Evolutionary conservation across 805 yeast species (phyloP).

Genomic region (Kockiozyma suomiensis): DNA sequence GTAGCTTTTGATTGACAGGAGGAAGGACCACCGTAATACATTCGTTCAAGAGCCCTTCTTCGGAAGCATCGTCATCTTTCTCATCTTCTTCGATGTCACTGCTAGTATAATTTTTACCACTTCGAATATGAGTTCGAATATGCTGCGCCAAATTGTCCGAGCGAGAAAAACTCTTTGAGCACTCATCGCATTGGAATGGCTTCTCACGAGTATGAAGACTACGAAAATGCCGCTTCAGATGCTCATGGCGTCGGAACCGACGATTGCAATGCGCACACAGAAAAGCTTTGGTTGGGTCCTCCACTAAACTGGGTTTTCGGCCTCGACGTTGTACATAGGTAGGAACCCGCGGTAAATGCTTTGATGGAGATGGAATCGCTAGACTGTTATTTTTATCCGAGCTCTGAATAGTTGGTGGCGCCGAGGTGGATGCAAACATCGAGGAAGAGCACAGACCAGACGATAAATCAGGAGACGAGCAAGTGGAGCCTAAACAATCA

Average conservation of each 20-base stretch:
- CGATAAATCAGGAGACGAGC: constrained; percentile 7
- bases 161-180: constrained; percentile 42
- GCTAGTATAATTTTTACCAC: neutral
- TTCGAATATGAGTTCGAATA: constrained; percentile 37
- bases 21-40: too few relatives aligned
- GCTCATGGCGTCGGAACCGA: constrained; percentile 48
- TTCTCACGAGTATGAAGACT: constrained; percentile 69
- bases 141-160: constrained; percentile 44
- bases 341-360: constrained; percentile 3
- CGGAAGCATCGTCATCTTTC: neutral
- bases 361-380: neutral
- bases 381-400: neutral
- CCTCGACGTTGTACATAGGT: constrained; percentile 29
- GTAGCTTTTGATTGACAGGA: too few relatives aligned
- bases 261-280: constrained; percentile 45
- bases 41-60: neutral
- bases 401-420: neutral
- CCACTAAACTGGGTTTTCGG: constrained; percentile 28
- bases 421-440: constrained; percentile 2
- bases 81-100: constrained; percentile 2
- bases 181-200: constrained; percentile 40
- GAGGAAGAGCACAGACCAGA: constrained; percentile 2
- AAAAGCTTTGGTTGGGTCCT: constrained; percentile 40
- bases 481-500: neutral
- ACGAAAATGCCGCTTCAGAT: constrained; percentile 59